Percentiles rank a stretch among this genome's conserved stretches.
phyloP scores from a whole-genome alignment of 192 early-diverging fungal species.

The Coemansia sp. region DNA sequence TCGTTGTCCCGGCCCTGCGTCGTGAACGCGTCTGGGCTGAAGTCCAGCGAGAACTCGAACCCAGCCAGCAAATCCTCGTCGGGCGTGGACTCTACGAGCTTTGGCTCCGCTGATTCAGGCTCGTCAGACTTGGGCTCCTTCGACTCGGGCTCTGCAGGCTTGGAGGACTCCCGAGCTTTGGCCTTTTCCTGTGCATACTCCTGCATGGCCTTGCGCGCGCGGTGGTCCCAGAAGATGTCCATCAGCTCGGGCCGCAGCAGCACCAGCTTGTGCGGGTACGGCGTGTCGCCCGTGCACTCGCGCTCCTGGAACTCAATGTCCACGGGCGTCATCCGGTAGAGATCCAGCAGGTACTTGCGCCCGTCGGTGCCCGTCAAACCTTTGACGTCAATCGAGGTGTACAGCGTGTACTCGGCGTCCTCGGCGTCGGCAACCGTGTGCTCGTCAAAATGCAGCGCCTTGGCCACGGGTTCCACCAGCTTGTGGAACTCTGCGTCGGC shows the following conservation, averaged over 20 bases:
- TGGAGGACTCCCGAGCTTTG: not conserved
- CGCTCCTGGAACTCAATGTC: slow-evolving; percentile 85
- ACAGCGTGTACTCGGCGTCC: slow-evolving; percentile 61
- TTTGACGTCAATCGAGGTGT: slow-evolving; percentile 86
- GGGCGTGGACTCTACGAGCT: no score
- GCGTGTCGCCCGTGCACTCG: slow-evolving; percentile 54
- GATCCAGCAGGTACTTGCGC: slow-evolving; percentile 87
- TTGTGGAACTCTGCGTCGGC: slow-evolving; percentile 72
- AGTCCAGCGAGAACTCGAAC: slow-evolving; percentile 54
- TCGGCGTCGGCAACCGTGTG: slow-evolving; percentile 72
- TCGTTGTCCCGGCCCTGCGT: slow-evolving; percentile 32
- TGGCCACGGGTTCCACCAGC: slow-evolving; percentile 65
- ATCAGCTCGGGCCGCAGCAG: slow-evolving; percentile 86
- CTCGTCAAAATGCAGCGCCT: slow-evolving; percentile 72
- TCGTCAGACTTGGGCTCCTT: slow-evolving; percentile 1
- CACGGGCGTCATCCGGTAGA: slow-evolving; percentile 86
- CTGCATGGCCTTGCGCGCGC: slow-evolving; percentile 59
- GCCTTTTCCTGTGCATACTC: slow-evolving; percentile 39
- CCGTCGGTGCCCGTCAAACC: slow-evolving; percentile 89
- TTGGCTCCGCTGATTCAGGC: not conserved
- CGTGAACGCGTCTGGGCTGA: slow-evolving; percentile 61
- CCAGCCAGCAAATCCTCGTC: slow-evolving; percentile 29
- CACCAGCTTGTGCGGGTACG: slow-evolving; percentile 82
- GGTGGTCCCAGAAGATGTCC: slow-evolving; percentile 78
- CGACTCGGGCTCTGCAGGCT: slow-evolving; percentile 2